Base-by-base conservation (phyloP, 805 yeast species). In the Lachancea kluyveri region DNA sequence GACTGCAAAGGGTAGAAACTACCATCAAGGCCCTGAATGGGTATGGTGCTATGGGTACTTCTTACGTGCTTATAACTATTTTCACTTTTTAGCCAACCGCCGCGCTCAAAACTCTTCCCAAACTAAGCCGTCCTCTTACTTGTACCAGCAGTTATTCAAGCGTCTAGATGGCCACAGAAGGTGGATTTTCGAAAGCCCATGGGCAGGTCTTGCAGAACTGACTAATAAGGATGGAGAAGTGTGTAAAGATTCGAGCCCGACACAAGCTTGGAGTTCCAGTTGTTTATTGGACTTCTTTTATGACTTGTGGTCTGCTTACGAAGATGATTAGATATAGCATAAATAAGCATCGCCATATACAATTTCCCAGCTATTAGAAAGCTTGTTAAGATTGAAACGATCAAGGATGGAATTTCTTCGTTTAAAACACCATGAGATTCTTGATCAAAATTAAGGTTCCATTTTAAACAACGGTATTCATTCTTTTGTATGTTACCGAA, bases 1-100 rank as follows among this genome's bases (percentile, higher is more conserved):
- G 1, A 87, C 96, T 0, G 70, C 96, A 2, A 86, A 87, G 59
- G 98, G 98, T 18, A 73, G 97, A 48, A 92, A 92, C 60, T 90
- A 90, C 56, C 98, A 90, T 58, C 97, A 90, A 61, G 98, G 98
- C 2, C 98, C 98, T 2, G 98, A 92, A 54, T 90, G 98, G 98
- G 82, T 84, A 20, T 90, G 96, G 96, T 72, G 77, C 37, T 68
- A 70, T 16, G 98, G 98, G 3, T 87, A 76, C 57, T 90, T 86
- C 52, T 60, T 92, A 43, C 72, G 96, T 41, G 95, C 97, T 0
- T 77, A 67, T 47, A 62, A 73, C 22, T 55, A 62, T 27, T 74
- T 80, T 51, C 75, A 77, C 45, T 56, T 66, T 28, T 36, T 50
- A 3, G 51, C 59, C 4, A 60, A 60, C 20, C 59, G 62, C 1